A percentile compares a stretch with the other conserved stretches of the same genome.
Conservation (phyloP, 805 yeast genomes). For the Blastobotrys chiropterorum region DNA sequence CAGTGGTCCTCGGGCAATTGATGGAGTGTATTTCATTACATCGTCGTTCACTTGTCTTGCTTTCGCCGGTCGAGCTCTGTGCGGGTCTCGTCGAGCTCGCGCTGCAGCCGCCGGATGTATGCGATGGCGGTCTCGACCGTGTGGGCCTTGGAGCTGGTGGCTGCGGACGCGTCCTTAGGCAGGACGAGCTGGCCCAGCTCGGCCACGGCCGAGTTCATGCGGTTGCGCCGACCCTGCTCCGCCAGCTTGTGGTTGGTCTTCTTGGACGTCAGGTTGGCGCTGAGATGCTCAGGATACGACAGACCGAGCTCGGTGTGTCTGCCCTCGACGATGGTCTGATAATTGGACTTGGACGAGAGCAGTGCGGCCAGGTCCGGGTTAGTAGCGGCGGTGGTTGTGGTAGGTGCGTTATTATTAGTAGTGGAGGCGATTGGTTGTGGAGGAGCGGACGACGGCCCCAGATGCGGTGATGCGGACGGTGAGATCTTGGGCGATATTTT, state of each 20-base stretch:
- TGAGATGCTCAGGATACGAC: constrained; percentile 36
- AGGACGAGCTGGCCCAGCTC: constrained; percentile 70
- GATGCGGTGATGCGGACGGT: constrained; percentile 19
- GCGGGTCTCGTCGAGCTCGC: constrained; percentile 29
- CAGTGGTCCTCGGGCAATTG: too few species aligned
- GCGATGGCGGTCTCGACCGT: constrained; percentile 85
- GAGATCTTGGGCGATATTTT: constrained; percentile 23
- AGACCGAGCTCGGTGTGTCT: constrained; percentile 37
- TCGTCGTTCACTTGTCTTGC: neutral
- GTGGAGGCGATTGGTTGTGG: too few species aligned
- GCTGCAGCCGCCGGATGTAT: constrained; percentile 50
- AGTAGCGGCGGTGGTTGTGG: neutral
- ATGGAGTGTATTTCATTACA: too few species aligned
- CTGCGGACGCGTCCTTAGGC: constrained; percentile 37
- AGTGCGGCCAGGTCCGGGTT: constrained; percentile 19
- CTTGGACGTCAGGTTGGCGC: constrained; percentile 39
- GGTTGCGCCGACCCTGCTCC: constrained; percentile 90
- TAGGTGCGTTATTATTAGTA: too few species aligned
- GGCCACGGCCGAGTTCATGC: constrained; percentile 82
- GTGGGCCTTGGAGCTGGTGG: constrained; percentile 79
- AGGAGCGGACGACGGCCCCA: too few species aligned
- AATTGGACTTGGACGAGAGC: constrained; percentile 36
- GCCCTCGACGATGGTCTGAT: constrained; percentile 39
- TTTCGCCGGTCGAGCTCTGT: neutral
- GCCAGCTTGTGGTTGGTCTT: constrained; percentile 83